Evolutionary conservation across 139 green algal species (phyloP).

Genomic region (Desmodesmus armatus): DNA sequence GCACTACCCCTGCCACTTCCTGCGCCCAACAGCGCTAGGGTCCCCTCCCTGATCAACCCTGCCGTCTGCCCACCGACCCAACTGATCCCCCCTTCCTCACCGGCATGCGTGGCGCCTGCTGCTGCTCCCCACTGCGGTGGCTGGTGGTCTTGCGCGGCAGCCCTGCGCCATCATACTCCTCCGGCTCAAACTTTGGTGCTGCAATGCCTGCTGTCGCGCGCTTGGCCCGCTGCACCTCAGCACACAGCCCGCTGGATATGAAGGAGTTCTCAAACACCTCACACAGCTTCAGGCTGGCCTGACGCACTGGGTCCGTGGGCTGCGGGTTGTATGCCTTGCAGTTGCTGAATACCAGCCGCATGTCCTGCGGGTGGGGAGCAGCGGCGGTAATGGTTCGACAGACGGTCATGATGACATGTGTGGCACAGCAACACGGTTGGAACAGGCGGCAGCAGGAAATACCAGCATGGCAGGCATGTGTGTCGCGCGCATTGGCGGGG

Average conservation of each 20-base stretch:
- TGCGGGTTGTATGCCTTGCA: conserved; percentile 33
- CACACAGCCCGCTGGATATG: conserved; percentile 30
- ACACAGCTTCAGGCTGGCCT: not conserved
- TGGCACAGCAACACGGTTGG: not conserved
- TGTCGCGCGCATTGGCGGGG: too few relatives aligned
- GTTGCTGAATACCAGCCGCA: conserved; percentile 43
- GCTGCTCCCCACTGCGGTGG: too few relatives aligned
- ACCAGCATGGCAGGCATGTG: too few relatives aligned
- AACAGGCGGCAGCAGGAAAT: too few relatives aligned
- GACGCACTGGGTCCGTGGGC: conserved; percentile 29
- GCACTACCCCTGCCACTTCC: not conserved
- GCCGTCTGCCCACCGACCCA: too few relatives aligned
- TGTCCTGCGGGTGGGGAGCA: conserved; percentile 40
- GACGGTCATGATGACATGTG: not conserved
- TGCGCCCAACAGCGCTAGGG: not conserved
- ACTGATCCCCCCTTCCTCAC: too few relatives aligned
- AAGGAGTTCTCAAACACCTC: conserved; percentile 44
- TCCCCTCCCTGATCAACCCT: not conserved
- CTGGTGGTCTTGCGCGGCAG: not conserved
- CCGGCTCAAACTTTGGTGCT: conserved; percentile 42
- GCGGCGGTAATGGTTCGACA: not conserved
- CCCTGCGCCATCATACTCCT: conserved; percentile 28
- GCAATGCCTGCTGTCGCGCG: conserved; percentile 42
- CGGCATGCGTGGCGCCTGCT: too few relatives aligned
- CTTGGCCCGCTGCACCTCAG: conserved; percentile 21